Base-by-base conservation (phyloP, 441 rosid genomes). In the Cnidoscolus chayamansa region DNA sequence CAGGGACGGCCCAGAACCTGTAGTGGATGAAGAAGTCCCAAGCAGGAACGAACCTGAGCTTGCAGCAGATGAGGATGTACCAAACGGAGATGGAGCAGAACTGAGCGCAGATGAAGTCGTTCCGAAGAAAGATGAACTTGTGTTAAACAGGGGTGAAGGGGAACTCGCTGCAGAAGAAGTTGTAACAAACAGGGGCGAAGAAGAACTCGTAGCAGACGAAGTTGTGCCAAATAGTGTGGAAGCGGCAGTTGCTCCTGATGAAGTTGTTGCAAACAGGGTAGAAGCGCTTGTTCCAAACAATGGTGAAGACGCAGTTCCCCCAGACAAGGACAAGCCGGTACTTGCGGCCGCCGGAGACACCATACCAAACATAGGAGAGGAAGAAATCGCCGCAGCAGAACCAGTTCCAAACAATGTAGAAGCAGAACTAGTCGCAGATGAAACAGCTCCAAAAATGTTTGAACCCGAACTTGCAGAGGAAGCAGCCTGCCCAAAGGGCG, bases 391-490 rank as follows among this genome's bases (percentile, higher is more conserved):
- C 7, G 65, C 55, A 10, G 72, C 48, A 60, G 67, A 32, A 37
- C 31, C 47, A 59, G 57, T 9, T 0, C 68, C 73, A 35, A 54
- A 54, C 9, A 48, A 17, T 0, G 58, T 2, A 16, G 78, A 54
- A 40, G 48, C n/a, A 16, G 78, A 11, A 60, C 17, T 30, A 30
- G 75, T 1, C 1, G 79, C 2, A 1, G 88, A 77, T 0, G 84
- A 51, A 17, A 76, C 60, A 16, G 73, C 31, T 58, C 82, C 84
- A 65, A 82, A 83, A 71, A 79, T 65, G 25, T 81, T 72, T 1
- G 83, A 55, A 17, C 79, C 31, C 35, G 84, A 62, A 49, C 77
- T 45, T 1, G 82, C 51, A 19, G 79, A 72, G 2, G 77, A 31
- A 31, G 83, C 49, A 58, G 74, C 47, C 40, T 63, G 43, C 9